Evolutionary conservation across 352 stramenopile genomes (phyloP).

Genomic region (Globisporangium radiosum): DNA sequence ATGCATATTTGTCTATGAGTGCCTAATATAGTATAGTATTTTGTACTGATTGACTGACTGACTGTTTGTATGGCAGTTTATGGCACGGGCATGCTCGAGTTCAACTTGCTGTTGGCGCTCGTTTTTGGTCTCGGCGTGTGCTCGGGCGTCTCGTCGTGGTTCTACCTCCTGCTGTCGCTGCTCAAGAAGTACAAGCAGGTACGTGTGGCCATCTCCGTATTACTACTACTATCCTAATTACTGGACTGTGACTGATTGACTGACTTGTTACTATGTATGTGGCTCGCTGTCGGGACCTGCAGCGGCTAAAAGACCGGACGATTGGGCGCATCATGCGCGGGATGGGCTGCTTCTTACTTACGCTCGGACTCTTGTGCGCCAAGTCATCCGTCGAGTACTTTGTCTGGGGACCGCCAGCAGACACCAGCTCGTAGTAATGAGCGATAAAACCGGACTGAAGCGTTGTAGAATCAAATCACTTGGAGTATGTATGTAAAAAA

Average conservation of each 20-base stretch:
- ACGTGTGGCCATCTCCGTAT: not conserved
- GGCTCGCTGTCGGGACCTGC: too few relatives aligned
- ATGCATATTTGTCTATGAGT: not conserved
- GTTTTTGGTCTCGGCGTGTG: constrained; percentile 82
- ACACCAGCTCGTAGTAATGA: constrained; percentile 19
- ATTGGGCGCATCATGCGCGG: constrained; percentile 80
- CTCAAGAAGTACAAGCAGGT: constrained; percentile 90
- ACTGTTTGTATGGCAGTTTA: constrained; percentile 44
- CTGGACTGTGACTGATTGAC: too few relatives aligned
- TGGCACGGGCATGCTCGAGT: constrained; percentile 80
- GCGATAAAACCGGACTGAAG: constrained; percentile 2
- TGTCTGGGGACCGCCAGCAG: constrained; percentile 29
- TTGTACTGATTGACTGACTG: not conserved
- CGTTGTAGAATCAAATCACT: not conserved
- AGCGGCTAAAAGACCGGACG: constrained; percentile 82
- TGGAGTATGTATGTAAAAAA: not conserved
- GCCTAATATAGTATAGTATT: not conserved
- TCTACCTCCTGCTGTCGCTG: constrained; percentile 80
- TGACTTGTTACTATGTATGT: too few relatives aligned
- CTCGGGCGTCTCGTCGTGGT: constrained; percentile 85
- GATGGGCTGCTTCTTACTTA: constrained; percentile 80
- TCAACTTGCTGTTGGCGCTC: constrained; percentile 76
- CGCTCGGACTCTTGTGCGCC: constrained; percentile 67
- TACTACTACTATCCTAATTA: not conserved
- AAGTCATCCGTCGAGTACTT: constrained; percentile 88